Conservation (phyloP, 768 basidiomycete genomes). For the Lactifluus echinatus region DNA sequence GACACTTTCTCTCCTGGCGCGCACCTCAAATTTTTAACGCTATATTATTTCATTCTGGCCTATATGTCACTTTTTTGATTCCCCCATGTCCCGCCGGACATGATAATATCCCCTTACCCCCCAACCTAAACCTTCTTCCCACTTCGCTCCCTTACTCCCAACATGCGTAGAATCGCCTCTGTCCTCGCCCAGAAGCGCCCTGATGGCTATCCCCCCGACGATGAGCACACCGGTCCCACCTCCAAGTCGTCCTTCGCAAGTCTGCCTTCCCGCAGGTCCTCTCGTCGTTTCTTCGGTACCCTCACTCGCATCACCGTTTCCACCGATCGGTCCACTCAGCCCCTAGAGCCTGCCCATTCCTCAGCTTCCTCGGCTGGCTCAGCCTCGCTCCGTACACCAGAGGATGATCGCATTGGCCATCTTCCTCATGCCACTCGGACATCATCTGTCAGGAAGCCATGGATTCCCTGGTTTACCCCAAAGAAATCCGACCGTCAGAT, state of each 20-base stretch:
- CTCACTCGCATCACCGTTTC: conserved; percentile 24
- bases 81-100: neutral
- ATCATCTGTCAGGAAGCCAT: conserved; percentile 31
- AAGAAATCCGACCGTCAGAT: conserved; percentile 19
- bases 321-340: conserved; percentile 23
- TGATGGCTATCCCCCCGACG: conserved; percentile 28
- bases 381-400: conserved; percentile 44
- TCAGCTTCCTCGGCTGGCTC: conserved; percentile 51
- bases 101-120: neutral
- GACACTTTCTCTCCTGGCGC: neutral
- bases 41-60: neutral
- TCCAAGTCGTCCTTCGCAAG: neutral
- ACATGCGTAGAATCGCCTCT: conserved; percentile 57
- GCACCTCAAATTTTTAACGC: neutral
- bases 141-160: neutral
- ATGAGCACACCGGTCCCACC: conserved; percentile 27
- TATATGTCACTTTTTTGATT: conserved; percentile 4
- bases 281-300: conserved; percentile 12
- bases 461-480: conserved; percentile 48
- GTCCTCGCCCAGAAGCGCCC: conserved; percentile 36
- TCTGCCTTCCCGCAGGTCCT: conserved; percentile 5
- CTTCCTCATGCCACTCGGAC: conserved; percentile 26
- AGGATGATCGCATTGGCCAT: conserved; percentile 36
- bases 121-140: neutral
- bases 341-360: conserved; percentile 37